A percentile compares a stretch with the other conserved stretches of the same genome.
These are phyloP conservation scores for Wallacemonas sp. DNA, from an alignment of 208 protist species.

Conservation along the genomic window DNA sequence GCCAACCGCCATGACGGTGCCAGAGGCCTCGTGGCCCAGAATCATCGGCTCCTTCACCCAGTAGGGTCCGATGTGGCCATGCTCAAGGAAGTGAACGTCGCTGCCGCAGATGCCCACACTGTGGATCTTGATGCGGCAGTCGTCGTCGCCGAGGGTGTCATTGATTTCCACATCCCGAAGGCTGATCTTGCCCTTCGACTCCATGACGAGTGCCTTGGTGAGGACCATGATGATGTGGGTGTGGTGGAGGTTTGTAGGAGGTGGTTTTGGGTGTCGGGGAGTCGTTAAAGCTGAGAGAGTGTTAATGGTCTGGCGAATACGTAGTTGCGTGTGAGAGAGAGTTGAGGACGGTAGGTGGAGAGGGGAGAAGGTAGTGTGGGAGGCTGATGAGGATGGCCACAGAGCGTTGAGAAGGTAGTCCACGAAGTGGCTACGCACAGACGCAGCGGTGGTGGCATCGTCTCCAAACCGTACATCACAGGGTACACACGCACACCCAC, in stretches of 20 bases:
- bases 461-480: too few relatives aligned
- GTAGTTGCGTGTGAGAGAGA: too few relatives aligned
- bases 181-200: slow-evolving; percentile 33
- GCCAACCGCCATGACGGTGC: slow-evolving; percentile 51
- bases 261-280: too few relatives aligned
- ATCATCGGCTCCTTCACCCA: slow-evolving; percentile 63
- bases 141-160: slow-evolving; percentile 34
- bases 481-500: too few relatives aligned
- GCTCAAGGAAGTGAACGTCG: slow-evolving; percentile 67
- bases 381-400: too few relatives aligned
- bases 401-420: too few relatives aligned
- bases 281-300: too few relatives aligned
- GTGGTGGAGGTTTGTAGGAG: too few relatives aligned
- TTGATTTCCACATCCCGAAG: slow-evolving; percentile 45
- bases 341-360: too few relatives aligned
- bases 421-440: too few relatives aligned
- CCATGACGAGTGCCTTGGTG: slow-evolving; percentile 54
- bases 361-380: not conserved
- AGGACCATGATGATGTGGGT: slow-evolving; percentile 28
- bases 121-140: slow-evolving; percentile 59
- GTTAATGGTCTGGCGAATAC: too few relatives aligned
- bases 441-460: too few relatives aligned
- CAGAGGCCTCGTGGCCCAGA: slow-evolving; percentile 64
- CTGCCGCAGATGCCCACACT: slow-evolving; percentile 69
- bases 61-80: slow-evolving; percentile 58